Evolutionary conservation across 257 asterid species (phyloP).

Genomic region (Ehretia macrophylla): DNA sequence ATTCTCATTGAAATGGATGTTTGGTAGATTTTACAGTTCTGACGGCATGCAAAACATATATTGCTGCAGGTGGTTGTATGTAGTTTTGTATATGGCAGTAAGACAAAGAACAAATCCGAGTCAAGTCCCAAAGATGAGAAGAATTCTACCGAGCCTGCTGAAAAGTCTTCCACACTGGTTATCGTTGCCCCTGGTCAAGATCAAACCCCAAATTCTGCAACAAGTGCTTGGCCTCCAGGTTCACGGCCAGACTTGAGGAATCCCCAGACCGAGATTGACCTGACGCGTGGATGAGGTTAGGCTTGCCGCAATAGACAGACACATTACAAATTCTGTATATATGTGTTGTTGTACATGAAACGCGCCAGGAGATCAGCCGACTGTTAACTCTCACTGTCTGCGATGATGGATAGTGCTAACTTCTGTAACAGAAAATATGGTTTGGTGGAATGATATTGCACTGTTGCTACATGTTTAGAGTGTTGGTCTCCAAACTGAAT

Average conservation of each 20-base stretch:
- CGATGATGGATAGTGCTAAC: constrained; percentile 47
- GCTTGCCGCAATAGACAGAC: constrained; percentile 29
- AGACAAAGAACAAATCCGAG: constrained; percentile 48
- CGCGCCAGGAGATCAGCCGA: constrained; percentile 22
- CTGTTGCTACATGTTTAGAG: too few relatives aligned
- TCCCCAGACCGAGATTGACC: constrained; percentile 67
- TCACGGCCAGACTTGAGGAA: constrained; percentile 42
- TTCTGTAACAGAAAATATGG: constrained; percentile 23
- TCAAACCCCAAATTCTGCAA: constrained; percentile 38
- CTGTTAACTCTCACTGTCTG: too few relatives aligned
- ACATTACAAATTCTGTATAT: constrained; percentile 46
- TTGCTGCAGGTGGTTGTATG: constrained; percentile 64
- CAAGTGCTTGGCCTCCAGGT: constrained; percentile 53
- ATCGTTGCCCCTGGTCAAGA: constrained; percentile 33
- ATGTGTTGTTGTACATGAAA: constrained; percentile 65
- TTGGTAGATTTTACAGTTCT: too few relatives aligned
- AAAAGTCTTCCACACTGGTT: constrained; percentile 35
- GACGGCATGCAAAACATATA: background rate
- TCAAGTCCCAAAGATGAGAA: constrained; percentile 34
- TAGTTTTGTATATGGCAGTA: constrained; percentile 74
- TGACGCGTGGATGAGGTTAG: constrained; percentile 63
- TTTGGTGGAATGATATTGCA: background rate
- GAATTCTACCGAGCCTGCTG: constrained; percentile 26
- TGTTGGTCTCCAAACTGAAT: too few relatives aligned
- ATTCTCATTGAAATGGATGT: too few relatives aligned